Evolutionary conservation across 2,329 filamentous ascomycete species (phyloP).

Genomic region (Hypoxylon sp.): DNA sequence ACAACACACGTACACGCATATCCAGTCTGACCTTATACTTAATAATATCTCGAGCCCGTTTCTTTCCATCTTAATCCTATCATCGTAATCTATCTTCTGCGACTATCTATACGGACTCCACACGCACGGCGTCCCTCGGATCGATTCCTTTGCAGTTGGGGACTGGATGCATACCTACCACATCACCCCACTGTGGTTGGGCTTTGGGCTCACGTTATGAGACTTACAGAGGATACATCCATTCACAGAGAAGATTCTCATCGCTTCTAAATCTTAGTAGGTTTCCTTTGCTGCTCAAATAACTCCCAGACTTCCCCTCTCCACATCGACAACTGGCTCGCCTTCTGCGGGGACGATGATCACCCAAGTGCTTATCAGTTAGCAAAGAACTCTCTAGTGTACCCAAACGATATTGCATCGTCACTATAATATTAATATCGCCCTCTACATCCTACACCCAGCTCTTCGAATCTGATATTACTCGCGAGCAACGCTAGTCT

Average conservation of each 20-base stretch:
- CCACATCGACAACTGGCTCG: conserved; percentile 42
- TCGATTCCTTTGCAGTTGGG: conserved; percentile 26
- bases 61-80: conserved; percentile 19
- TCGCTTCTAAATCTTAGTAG: conserved; percentile 18
- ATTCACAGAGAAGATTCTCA: conserved; percentile 22
- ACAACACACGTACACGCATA: conserved; percentile 8
- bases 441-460: neutral
- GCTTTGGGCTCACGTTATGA: conserved; percentile 43
- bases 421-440: conserved; percentile 7
- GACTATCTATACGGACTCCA: conserved; percentile 25
- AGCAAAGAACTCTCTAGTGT: conserved; percentile 7
- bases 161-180: conserved; percentile 34
- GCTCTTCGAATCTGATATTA: conserved; percentile 1
- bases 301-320: conserved; percentile 27
- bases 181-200: conserved; percentile 41
- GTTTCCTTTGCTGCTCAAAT: conserved; percentile 15
- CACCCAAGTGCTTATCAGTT: conserved; percentile 33
- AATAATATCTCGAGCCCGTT: conserved; percentile 17
- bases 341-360: conserved; percentile 38
- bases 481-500: conserved; percentile 7
- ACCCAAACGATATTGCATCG: conserved; percentile 8
- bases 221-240: conserved; percentile 26
- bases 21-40: conserved; percentile 10
- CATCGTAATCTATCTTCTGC: conserved; percentile 13
- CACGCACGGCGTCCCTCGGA: conserved; percentile 26